A percentile compares a stretch with the other conserved stretches of the same genome.
These are phyloP conservation scores for Phlyctochytrium bullatum DNA, from an alignment of 192 early-diverging fungal genomes.

Conservation along the genomic window DNA sequence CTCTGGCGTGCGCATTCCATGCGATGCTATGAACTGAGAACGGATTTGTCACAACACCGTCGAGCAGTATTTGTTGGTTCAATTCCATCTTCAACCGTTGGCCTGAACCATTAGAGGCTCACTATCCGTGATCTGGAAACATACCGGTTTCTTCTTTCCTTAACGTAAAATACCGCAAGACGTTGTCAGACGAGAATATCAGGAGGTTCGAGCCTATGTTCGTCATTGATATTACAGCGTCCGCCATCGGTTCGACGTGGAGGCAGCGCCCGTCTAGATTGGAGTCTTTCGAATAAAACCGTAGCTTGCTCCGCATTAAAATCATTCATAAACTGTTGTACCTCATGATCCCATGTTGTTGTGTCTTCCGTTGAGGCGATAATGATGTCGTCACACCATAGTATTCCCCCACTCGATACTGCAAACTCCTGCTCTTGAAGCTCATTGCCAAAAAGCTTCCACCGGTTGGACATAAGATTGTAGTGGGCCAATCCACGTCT, in stretches of 20 bases:
- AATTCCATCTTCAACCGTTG: slow-evolving; percentile 30
- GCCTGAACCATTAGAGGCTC: slow-evolving; percentile 16
- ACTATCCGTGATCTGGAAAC: background rate
- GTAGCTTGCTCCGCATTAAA: slow-evolving; percentile 46
- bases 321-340: slow-evolving; percentile 4
- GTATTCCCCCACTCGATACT: slow-evolving; percentile 61
- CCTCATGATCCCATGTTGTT: slow-evolving; percentile 28
- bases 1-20: slow-evolving; percentile 33
- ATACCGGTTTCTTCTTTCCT: background rate
- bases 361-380: slow-evolving; percentile 63
- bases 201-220: slow-evolving; percentile 54
- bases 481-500: slow-evolving; percentile 79
- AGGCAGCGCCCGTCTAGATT: slow-evolving; percentile 72
- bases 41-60: slow-evolving; percentile 47
- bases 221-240: slow-evolving; percentile 52
- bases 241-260: slow-evolving; percentile 47
- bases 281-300: slow-evolving; percentile 68
- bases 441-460: slow-evolving; percentile 91
- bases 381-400: slow-evolving; percentile 69
- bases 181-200: slow-evolving; percentile 59
- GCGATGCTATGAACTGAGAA: slow-evolving; percentile 49
- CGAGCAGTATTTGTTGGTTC: slow-evolving; percentile 51
- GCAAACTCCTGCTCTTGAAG: slow-evolving; percentile 70
- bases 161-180: slow-evolving; percentile 53
- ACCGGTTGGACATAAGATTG: slow-evolving; percentile 64